These are phyloP conservation scores for Sarocladiaceae sp. DNA, from an alignment of 2,329 filamentous ascomycete species.

Conservation along the genomic window DNA sequence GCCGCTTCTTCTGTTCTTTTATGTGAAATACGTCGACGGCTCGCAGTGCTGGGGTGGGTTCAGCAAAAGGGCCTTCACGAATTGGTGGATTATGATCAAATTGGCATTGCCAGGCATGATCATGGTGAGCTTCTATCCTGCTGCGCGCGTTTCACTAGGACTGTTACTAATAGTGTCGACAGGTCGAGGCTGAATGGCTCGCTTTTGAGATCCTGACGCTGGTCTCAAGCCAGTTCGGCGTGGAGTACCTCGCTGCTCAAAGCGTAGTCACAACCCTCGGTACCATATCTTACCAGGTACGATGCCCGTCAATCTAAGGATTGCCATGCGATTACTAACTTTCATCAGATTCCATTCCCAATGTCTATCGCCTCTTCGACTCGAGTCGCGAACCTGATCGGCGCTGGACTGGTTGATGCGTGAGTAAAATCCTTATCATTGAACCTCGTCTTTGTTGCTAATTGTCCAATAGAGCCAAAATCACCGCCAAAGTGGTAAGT, in stretches of 20 bases:
- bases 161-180: not conserved
- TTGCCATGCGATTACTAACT: not conserved
- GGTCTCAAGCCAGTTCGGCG: constrained; percentile 72
- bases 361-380: constrained; percentile 84
- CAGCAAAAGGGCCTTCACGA: constrained; percentile 59
- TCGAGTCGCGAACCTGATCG: constrained; percentile 85
- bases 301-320: not conserved
- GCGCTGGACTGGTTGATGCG: constrained; percentile 72
- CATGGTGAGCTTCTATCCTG: constrained; percentile 50
- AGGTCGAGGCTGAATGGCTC: constrained; percentile 77
- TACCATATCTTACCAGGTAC: constrained; percentile 59
- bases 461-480: constrained; percentile 47
- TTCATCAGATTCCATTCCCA: constrained; percentile 75
- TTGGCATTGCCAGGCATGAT: constrained; percentile 83
- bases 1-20: constrained; percentile 69
- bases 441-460: not conserved
- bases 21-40: constrained; percentile 68
- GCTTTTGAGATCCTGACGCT: constrained; percentile 89
- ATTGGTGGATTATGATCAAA: constrained; percentile 77
- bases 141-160: not conserved
- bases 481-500: constrained; percentile 67
- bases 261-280: constrained; percentile 75
- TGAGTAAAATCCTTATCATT: not conserved
- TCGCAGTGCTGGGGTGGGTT: constrained; percentile 81
- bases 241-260: constrained; percentile 78